Base-by-base conservation (phyloP, 306 rosid genomes). In the Nissolia schottii region DNA sequence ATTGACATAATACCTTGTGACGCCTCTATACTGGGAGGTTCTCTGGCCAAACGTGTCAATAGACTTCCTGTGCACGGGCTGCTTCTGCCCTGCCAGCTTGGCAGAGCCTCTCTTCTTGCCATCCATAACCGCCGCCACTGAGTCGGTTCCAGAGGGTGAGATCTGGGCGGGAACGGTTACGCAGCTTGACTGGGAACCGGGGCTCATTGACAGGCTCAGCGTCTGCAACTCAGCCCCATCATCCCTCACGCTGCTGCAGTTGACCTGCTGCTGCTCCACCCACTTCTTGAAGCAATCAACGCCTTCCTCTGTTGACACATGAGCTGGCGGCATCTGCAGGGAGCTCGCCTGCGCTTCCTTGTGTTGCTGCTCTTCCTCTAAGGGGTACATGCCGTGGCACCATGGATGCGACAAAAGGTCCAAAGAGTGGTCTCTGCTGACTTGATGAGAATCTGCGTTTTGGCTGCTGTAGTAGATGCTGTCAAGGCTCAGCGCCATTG, bases 101-200 rank as follows among this genome's bases (percentile, higher is more conserved):
- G 79, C 83, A 22, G 80, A 15, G 6, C 90, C 92, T 87, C 97
- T 89, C 77, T 91, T 95, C 79, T 89, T 95, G 2, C 78, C 83
- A 16, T 95, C 96, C 35, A 83, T 49, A n/a, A n/a, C n/a, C n/a
- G n/a, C n/a, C 10, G 81, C 82, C 0, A 78, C 76, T 46, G 86
- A 67, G 18, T 85, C 93, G 0, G 86, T 41, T 0, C 69, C 89
- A 79, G 92, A 32, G 11, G 92, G 87, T 15, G 96, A 89, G 71
- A 87, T 84, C 86, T 84, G 96, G 23, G 74, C 64, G 1, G 96
- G 87, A 55, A 81, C 88, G 1, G 97, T 86, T 0, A 95, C 89
- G 62, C 99, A 95, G 82, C 97, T 95, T 22, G 97, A 89, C 56
- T 91, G 96, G n/a, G 99, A 95, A 10, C 97, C 96, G 3, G 99